phyloP scores from a whole-genome alignment of 2,329 filamentous ascomycete genomes.

The Alternaria ventricosa region DNA sequence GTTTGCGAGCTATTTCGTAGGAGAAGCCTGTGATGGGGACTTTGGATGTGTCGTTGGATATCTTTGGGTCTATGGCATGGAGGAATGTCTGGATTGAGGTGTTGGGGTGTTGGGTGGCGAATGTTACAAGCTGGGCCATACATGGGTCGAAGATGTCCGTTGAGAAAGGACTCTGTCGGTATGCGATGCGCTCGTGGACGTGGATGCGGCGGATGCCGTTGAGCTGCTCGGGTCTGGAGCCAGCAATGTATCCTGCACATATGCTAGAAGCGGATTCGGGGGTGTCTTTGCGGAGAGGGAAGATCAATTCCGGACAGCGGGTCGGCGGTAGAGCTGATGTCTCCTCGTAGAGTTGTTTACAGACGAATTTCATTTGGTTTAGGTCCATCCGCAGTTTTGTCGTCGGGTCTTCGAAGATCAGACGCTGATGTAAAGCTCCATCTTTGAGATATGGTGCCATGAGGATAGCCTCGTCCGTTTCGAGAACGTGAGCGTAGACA shows the following conservation, averaged over 20 bases:
- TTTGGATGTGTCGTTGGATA: background rate
- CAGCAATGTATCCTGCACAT: accelerated
- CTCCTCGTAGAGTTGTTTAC: background rate
- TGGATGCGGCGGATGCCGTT: background rate
- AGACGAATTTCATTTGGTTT: background rate
- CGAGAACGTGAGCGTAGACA: background rate
- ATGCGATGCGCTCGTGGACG: background rate
- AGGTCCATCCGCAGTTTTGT: accelerated
- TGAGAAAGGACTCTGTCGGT: background rate
- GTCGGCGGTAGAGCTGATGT: background rate
- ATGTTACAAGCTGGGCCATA: background rate
- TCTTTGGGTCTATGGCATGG: background rate
- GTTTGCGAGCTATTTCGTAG: background rate
- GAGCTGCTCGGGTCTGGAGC: background rate
- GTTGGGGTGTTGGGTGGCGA: background rate
- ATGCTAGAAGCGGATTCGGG: background rate
- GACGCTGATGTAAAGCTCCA: background rate
- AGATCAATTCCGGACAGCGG: background rate
- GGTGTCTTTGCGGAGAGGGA: background rate
- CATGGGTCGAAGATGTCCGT: background rate
- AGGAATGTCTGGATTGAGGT: background rate
- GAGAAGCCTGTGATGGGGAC: background rate
- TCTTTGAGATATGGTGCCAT: background rate
- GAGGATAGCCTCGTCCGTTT: background rate
- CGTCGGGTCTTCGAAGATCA: background rate